A percentile compares a stretch with the other conserved stretches of the same genome.
Evolutionary conservation across 805 yeast genomes (phyloP).

Genomic region (Candida ipomoeae): DNA sequence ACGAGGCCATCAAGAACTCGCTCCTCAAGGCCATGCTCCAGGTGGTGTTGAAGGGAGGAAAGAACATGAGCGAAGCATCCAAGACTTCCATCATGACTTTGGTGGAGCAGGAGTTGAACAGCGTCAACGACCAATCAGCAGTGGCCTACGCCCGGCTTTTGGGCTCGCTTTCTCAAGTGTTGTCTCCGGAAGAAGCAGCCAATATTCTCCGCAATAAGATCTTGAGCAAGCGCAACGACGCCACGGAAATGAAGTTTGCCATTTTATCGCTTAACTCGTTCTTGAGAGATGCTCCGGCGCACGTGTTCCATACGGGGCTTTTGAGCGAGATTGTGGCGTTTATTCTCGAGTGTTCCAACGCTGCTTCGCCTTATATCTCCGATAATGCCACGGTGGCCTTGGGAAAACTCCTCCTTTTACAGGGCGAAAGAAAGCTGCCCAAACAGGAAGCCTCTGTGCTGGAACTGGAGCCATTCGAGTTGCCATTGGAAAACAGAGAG

Average conservation of each 20-base stretch:
- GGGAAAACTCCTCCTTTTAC: conserved; percentile 69
- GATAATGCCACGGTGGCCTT: conserved; percentile 77
- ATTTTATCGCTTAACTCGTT: conserved; percentile 74
- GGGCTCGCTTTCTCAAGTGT: conserved; percentile 69
- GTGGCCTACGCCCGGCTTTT: conserved; percentile 74
- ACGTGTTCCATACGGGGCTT: conserved; percentile 52
- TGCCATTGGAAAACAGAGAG: conserved; percentile 39
- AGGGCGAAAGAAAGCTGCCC: conserved; percentile 35
- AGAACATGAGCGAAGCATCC: conserved; percentile 69
- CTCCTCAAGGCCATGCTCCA: conserved; percentile 82
- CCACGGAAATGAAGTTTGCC: conserved; percentile 52
- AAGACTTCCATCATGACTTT: conserved; percentile 64
- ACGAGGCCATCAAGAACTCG: conserved; percentile 72
- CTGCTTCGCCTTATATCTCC: conserved; percentile 49
- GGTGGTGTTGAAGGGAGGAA: conserved; percentile 76
- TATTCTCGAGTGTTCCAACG: conserved; percentile 41
- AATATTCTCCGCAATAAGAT: conserved; percentile 59
- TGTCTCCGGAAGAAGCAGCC: conserved; percentile 60
- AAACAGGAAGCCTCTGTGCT: conserved; percentile 13
- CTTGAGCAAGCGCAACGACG: conserved; percentile 42
- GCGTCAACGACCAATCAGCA: conserved; percentile 54
- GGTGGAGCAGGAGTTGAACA: conserved; percentile 64
- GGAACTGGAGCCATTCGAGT: conserved; percentile 27
- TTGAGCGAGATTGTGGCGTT: conserved; percentile 47
- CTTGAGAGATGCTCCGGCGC: conserved; percentile 69